Evolutionary conservation across 352 stramenopile genomes (phyloP), one percentile per base, ranked within the genome.

Genomic region (Pythium plurisporium): DNA sequence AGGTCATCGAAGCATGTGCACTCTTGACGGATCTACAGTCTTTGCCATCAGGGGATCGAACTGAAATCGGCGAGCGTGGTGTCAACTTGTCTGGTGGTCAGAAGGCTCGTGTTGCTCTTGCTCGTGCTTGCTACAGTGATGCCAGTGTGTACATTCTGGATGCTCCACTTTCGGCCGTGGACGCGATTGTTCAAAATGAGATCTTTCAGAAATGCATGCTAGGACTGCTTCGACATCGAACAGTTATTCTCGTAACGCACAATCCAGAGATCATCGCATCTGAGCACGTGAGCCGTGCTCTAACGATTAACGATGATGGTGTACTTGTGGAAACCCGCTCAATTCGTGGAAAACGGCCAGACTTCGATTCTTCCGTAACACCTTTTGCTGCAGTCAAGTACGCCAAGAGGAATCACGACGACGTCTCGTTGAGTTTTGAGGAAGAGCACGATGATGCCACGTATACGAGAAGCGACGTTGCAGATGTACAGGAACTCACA

Each of bases 71-170:
- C 44, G 43, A 86, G 59, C 85, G 37, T 37, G 83, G 86, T 0
- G 67, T 89, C 44, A 90, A 76, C 55, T 49, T 91, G 40, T 86
- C 64, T 5, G 62, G 69, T 38, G 80, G 73, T 3, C 83, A 93
- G 47, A 87, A 89, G 46, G 67, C 76, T 10, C 76, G 90, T 43
- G 71, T 97, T 20, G 76, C 67, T 26, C 59, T 97, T 8, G 89
- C 89, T 27, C 85, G 89, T 44, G 82, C 86, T 29, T 93, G 84
- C 57, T 96, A 96, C 70, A 85, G 73, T 38, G 79, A 95, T 59
- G 74, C 83, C 5, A 76, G 87, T 47, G 64, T 95, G 25, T 72
- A 82, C 31, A 43, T 92, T 3, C 65, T 92, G n/a, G 82, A 92
- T 57, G 70, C 80, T 23, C 72, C 75, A 26, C 68, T 86, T 19